phyloP scores from a whole-genome alignment of 208 protist species.

The Plasmodiophora brassicae region DNA sequence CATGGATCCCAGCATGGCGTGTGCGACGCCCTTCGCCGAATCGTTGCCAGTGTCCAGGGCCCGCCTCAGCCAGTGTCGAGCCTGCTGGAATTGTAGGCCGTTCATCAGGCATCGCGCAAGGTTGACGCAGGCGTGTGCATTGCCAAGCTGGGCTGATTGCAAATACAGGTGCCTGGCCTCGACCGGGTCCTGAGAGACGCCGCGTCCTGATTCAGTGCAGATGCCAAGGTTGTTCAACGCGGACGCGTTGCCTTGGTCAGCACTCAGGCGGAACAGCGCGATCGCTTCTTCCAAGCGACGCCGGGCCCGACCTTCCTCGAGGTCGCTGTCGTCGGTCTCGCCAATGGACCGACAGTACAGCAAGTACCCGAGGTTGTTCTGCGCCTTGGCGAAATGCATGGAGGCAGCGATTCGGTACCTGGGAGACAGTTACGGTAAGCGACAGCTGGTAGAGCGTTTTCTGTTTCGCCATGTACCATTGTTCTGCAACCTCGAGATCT shows the following conservation, averaged over 20 bases:
- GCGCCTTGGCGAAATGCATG: neutral
- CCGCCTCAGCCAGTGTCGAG: neutral
- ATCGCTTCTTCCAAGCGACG: neutral
- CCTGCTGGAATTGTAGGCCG: neutral
- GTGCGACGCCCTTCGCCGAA: neutral
- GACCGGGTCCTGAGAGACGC: neutral
- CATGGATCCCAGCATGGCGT: neutral
- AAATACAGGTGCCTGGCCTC: neutral
- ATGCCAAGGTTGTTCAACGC: conserved; percentile 8
- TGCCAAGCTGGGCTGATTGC: neutral
- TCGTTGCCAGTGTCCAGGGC: neutral
- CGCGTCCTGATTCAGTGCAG: neutral
- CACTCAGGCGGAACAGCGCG: neutral
- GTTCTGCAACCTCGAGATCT: neutral
- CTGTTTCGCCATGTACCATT: no score
- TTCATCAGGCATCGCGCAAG: neutral
- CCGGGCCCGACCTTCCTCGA: neutral
- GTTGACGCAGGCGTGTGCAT: neutral
- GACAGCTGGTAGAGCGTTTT: neutral
- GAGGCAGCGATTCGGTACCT: neutral
- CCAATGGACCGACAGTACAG: neutral
- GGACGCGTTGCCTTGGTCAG: neutral
- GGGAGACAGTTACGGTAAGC: neutral
- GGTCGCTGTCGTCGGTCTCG: neutral
- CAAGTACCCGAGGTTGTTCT: conserved; percentile 11